Evolutionary conservation across 2,329 filamentous ascomycete genomes (phyloP).

Genomic region (Botrytis galanthina): DNA sequence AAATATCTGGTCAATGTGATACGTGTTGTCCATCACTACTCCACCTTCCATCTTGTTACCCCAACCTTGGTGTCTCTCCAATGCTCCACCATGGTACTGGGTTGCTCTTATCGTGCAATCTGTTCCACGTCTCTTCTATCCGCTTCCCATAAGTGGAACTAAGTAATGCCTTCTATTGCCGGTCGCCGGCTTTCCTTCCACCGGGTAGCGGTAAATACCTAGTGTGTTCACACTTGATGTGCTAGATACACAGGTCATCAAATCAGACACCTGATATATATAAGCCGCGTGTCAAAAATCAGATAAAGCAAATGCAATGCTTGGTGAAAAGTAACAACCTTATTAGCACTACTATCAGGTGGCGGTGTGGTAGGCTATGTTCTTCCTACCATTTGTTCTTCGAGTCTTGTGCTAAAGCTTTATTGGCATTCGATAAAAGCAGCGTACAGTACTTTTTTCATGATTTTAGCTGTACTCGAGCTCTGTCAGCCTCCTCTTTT

Average conservation of each 20-base stretch:
- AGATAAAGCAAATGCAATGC: background rate
- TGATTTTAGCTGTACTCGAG: background rate
- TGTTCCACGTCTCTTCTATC: background rate
- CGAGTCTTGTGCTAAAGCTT: background rate
- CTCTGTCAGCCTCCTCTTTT: background rate
- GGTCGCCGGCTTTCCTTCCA: background rate
- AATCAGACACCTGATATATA: background rate
- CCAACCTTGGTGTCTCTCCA: background rate
- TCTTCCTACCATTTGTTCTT: background rate
- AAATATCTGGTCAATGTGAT: background rate
- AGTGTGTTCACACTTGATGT: background rate
- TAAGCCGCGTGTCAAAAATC: background rate
- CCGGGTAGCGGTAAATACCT: slow-evolving; percentile 3
- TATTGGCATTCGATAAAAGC: background rate
- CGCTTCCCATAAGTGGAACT: slow-evolving; percentile 1
- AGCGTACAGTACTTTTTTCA: background rate
- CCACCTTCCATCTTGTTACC: background rate
- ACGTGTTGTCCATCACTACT: background rate
- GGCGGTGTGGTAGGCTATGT: background rate
- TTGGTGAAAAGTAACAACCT: background rate
- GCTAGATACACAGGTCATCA: background rate
- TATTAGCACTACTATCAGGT: background rate
- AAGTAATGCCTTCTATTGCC: background rate
- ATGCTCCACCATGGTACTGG: background rate
- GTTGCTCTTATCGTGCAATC: background rate